These are phyloP conservation scores for Tricholoma hemisulphureum DNA, from an alignment of 768 basidiomycete genomes.

Conservation along the genomic window DNA sequence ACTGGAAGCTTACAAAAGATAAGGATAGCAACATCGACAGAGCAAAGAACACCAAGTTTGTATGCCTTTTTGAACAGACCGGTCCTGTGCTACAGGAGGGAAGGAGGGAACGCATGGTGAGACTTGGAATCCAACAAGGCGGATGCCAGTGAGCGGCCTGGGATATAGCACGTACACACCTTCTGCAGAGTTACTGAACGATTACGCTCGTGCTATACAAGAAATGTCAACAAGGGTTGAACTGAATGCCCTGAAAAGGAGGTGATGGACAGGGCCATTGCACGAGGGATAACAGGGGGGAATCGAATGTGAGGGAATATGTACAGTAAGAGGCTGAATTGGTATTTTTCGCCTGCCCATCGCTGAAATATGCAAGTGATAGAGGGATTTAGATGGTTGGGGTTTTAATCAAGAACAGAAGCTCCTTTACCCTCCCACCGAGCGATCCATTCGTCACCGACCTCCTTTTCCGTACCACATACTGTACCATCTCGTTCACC, in stretches of 20 bases:
- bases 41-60: background rate
- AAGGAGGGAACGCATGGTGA: background rate
- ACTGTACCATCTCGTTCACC: too few species aligned
- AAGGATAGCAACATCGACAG: background rate
- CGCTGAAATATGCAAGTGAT: background rate
- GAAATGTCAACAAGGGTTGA: background rate
- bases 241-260: background rate
- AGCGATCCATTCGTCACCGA: background rate
- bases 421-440: background rate
- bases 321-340: background rate
- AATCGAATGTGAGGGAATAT: background rate
- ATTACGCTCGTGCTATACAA: background rate
- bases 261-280: background rate
- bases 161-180: background rate
- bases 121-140: background rate
- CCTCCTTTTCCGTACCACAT: too few species aligned
- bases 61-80: slow-evolving; percentile 1
- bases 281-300: background rate
- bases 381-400: background rate
- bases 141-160: too few species aligned
- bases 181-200: background rate
- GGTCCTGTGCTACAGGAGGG: background rate
- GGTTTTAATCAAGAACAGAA: background rate
- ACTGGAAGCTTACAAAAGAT: background rate
- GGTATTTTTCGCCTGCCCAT: background rate